These are phyloP conservation scores for Cystobasidium sp. DNA, from an alignment of 1,284 basidiomycete species.

Conservation along the genomic window DNA sequence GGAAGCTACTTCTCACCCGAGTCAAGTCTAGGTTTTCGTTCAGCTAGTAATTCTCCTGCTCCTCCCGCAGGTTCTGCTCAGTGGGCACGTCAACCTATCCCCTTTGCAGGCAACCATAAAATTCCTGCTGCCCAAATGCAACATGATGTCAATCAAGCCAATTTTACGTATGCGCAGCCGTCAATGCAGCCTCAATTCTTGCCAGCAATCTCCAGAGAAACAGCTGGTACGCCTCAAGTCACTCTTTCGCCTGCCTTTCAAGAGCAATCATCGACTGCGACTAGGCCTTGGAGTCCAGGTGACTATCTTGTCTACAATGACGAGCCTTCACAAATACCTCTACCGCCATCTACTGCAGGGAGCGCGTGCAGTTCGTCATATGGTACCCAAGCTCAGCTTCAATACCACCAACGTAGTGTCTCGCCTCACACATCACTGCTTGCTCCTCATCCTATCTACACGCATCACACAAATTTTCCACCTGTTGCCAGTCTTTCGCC, in stretches of 20 bases:
- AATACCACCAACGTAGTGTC: background rate
- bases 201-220: background rate
- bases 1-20: background rate
- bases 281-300: background rate
- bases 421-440: background rate
- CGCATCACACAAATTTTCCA: background rate
- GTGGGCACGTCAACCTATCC: background rate
- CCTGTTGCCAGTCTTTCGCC: too few species aligned
- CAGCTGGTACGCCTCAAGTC: background rate
- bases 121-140: background rate
- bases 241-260: background rate
- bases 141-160: background rate
- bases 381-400: background rate
- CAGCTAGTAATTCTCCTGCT: conserved; percentile 1
- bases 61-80: background rate
- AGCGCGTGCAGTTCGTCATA: background rate
- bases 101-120: background rate
- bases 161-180: background rate
- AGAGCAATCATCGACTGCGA: background rate
- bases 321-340: background rate
- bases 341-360: background rate
- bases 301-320: background rate
- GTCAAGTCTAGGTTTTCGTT: background rate
- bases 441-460: background rate
- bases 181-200: background rate